These are phyloP conservation scores for Penicillium sp. DNA, from an alignment of 2,329 filamentous ascomycete species.

Conservation along the genomic window DNA sequence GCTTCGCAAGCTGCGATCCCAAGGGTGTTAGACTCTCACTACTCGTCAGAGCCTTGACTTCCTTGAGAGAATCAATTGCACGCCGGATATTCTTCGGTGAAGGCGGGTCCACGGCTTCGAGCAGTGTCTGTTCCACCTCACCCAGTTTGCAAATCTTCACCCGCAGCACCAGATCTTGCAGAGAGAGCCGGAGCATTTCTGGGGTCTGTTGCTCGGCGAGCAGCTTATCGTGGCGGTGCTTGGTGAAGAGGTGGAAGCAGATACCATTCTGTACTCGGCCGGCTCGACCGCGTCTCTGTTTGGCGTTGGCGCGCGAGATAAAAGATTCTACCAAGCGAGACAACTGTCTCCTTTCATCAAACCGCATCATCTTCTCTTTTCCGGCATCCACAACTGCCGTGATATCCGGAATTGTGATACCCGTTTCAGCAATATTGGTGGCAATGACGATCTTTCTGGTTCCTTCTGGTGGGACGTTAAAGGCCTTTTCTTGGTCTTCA, in stretches of 20 bases:
- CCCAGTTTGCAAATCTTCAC: conserved; percentile 97
- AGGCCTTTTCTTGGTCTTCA: conserved; percentile 92
- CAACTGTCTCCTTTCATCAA: conserved; percentile 86
- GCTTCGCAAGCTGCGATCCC: conserved; percentile 75
- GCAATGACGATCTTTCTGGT: conserved; percentile 89
- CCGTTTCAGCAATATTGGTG: conserved; percentile 94
- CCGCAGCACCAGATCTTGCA: conserved; percentile 90
- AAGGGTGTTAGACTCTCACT: conserved; percentile 80
- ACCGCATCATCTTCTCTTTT: conserved; percentile 88
- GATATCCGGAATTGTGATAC: conserved; percentile 93
- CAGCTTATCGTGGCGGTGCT: conserved; percentile 71
- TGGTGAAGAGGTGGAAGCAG: conserved; percentile 95
- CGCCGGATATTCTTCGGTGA: conserved; percentile 87
- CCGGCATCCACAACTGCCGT: conserved; percentile 95
- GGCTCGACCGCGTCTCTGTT: conserved; percentile 86
- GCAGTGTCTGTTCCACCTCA: conserved; percentile 82
- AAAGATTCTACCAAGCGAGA: conserved; percentile 90
- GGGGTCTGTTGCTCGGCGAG: conserved; percentile 93
- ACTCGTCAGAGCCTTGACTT: conserved; percentile 80
- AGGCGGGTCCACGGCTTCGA: conserved; percentile 82
- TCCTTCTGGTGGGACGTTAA: conserved; percentile 74
- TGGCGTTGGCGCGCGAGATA: conserved; percentile 90
- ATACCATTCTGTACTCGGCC: conserved; percentile 92
- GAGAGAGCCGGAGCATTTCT: conserved; percentile 86
- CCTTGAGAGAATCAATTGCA: conserved; percentile 85